A percentile compares a stretch with the other conserved stretches of the same genome.
These are phyloP conservation scores for Schwanniomyces occidentalis DNA, from an alignment of 805 yeast genomes.

Conservation along the genomic window DNA sequence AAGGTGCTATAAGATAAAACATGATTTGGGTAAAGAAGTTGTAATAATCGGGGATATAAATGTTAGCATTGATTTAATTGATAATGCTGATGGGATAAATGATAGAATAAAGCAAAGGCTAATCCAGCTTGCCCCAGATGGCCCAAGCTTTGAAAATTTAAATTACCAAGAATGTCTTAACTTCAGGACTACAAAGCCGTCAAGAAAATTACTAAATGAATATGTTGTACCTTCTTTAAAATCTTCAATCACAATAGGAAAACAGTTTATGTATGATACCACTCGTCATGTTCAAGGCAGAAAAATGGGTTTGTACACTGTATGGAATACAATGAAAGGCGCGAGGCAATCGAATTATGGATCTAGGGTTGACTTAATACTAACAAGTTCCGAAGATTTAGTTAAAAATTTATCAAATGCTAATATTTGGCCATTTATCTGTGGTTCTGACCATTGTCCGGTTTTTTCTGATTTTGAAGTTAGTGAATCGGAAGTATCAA, in stretches of 20 bases:
- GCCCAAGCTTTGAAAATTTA: conserved; percentile 22
- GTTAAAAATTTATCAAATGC: conserved; percentile 34
- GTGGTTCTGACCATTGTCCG: conserved; percentile 97
- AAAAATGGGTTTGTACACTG: conserved; percentile 72
- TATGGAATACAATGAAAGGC: conserved; percentile 84
- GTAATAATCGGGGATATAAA: conserved; percentile 89
- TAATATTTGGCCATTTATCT: conserved; percentile 64
- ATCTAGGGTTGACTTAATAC: conserved; percentile 79
- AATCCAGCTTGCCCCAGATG: conserved; percentile 20
- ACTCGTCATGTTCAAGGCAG: conserved; percentile 59
- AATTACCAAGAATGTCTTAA: conserved; percentile 29
- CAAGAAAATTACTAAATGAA: conserved; percentile 30
- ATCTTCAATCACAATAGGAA: neutral
- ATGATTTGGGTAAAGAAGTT: conserved; percentile 59
- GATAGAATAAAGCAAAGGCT: conserved; percentile 40
- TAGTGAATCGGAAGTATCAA: conserved; percentile 5
- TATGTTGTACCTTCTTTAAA: conserved; percentile 23
- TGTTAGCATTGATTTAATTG: conserved; percentile 76
- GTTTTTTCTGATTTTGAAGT: conserved; percentile 64
- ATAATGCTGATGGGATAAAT: conserved; percentile 70
- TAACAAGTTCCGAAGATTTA: conserved; percentile 45
- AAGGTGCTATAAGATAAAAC: conserved; percentile 58
- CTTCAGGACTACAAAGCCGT: conserved; percentile 33
- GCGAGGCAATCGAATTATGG: conserved; percentile 84
- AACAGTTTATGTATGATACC: conserved; percentile 53